Percentiles rank a stretch among this genome's conserved stretches.
Conservation (phyloP, 805 yeast species). For the Suhomyces sp. region DNA sequence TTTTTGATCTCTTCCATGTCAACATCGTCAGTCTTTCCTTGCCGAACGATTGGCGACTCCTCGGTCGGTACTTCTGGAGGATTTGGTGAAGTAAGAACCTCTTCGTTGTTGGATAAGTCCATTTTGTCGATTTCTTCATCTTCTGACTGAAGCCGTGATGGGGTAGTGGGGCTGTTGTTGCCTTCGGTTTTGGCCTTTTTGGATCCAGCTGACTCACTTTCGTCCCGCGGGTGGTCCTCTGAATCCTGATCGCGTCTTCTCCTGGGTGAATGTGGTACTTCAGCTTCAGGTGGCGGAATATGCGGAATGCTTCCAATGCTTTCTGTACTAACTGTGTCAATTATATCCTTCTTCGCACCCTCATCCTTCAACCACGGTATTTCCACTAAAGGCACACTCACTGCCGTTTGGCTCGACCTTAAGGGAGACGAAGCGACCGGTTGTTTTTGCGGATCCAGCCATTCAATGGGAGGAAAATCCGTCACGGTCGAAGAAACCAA, state of each 20-base stretch:
- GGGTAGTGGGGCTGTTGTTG: constrained; percentile 1
- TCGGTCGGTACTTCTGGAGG: neutral
- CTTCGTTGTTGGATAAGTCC: constrained; percentile 2
- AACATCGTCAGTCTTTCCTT: neutral
- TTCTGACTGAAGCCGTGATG: neutral
- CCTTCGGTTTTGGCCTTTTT: constrained; percentile 2
- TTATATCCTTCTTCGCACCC: constrained; percentile 8
- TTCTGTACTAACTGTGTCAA: no score
- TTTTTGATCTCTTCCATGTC: neutral
- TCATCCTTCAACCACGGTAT: constrained; percentile 29
- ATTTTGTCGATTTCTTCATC: constrained; percentile 2
- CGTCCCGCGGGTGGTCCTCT: neutral
- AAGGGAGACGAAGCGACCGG: constrained; percentile 1
- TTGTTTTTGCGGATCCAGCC: neutral
- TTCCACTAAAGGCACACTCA: constrained; percentile 20
- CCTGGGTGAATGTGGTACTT: constrained; percentile 1
- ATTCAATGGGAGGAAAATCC: constrained; percentile 16
- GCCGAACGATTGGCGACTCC: neutral
- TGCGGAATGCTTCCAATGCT: neutral
- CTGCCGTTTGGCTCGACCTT: constrained; percentile 6
- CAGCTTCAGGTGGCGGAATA: neutral
- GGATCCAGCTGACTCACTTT: neutral
- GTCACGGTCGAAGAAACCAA: constrained; percentile 26
- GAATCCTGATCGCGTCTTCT: neutral
- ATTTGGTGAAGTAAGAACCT: constrained; percentile 1